These are phyloP conservation scores for Metschnikowia lunata DNA, from an alignment of 805 yeast genomes.

Conservation along the genomic window DNA sequence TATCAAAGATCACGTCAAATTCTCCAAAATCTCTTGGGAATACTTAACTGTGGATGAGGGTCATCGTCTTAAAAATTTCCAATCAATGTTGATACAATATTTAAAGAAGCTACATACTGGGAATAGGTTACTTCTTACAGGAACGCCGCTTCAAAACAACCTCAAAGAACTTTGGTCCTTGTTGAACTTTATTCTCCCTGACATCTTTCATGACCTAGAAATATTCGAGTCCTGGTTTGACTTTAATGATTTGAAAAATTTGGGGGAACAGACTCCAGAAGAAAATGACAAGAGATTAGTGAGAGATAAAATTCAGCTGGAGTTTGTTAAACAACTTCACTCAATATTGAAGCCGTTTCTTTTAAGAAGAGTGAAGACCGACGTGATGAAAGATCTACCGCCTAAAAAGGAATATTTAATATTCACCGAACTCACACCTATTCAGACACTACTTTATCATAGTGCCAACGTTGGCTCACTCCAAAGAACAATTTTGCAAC, in stretches of 20 bases:
- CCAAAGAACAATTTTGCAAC: slow-evolving; percentile 41
- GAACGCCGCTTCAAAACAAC: slow-evolving; percentile 95
- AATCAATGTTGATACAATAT: slow-evolving; percentile 68
- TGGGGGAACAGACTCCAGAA: slow-evolving; percentile 20
- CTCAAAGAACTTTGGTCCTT: slow-evolving; percentile 88
- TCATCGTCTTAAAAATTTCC: slow-evolving; percentile 81
- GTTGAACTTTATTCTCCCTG: slow-evolving; percentile 86
- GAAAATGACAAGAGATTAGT: slow-evolving; percentile 47
- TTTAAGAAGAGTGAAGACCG: slow-evolving; percentile 73
- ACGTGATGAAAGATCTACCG: slow-evolving; percentile 66
- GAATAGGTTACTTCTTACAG: slow-evolving; percentile 79
- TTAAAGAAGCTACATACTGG: slow-evolving; percentile 63
- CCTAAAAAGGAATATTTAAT: slow-evolving; percentile 86
- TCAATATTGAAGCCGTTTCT: slow-evolving; percentile 85
- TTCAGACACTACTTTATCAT: slow-evolving; percentile 63
- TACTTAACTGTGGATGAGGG: slow-evolving; percentile 94
- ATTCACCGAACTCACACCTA: slow-evolving; percentile 60
- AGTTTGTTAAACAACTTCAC: slow-evolving; percentile 72
- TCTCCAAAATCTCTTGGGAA: slow-evolving; percentile 63
- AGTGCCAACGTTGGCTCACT: slow-evolving; percentile 45
- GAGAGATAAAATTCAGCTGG: slow-evolving; percentile 47
- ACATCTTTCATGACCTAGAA: slow-evolving; percentile 84
- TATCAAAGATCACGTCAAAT: slow-evolving; percentile 57
- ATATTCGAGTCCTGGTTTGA: slow-evolving; percentile 95
- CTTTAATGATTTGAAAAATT: slow-evolving; percentile 47